Percentiles rank a stretch among this genome's conserved stretches.
phyloP scores from a whole-genome alignment of 306 rosid species.

The Lupinus albus region DNA sequence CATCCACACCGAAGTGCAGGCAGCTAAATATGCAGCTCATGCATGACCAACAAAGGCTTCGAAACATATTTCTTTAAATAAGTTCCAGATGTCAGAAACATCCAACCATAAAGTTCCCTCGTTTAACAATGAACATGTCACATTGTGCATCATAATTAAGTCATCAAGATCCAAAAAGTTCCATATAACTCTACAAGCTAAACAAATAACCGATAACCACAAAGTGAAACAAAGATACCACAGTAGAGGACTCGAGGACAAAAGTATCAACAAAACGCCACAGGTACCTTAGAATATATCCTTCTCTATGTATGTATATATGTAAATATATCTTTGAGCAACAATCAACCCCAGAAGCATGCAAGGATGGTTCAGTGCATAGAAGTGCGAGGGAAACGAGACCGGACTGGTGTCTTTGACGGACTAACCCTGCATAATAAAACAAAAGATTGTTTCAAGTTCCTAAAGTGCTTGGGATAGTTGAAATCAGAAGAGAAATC shows the following conservation, averaged over 20 bases:
- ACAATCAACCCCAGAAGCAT: conserved; percentile 50
- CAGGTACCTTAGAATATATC: conserved; percentile 53
- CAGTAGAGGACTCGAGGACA: conserved; percentile 42
- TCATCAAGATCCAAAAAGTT: conserved; percentile 66
- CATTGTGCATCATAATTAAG: conserved; percentile 55
- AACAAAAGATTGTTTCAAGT: conserved; percentile 22
- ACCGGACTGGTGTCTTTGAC: conserved; percentile 85
- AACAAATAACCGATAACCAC: conserved; percentile 43
- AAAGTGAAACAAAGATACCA: conserved; percentile 44
- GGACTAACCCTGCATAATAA: conserved; percentile 82
- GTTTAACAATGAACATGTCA: conserved; percentile 46
- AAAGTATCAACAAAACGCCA: conserved; percentile 58
- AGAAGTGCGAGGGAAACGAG: conserved; percentile 66
- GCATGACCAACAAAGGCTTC: conserved; percentile 35
- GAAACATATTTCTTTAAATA: conserved; percentile 45
- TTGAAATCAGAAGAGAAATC: conserved; percentile 24
- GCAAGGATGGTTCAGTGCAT: conserved; percentile 52
- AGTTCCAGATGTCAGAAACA: conserved; percentile 50
- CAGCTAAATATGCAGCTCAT: conserved; percentile 30
- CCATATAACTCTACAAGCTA: conserved; percentile 68
- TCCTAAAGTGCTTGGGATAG: not conserved
- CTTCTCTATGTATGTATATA: conserved; percentile 69
- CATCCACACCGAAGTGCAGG: conserved; percentile 18
- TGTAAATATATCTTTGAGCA: conserved; percentile 59
- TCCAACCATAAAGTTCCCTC: conserved; percentile 43